Percentiles rank a stretch among this genome's conserved stretches.
Conservation (phyloP, 176 grass and related monocot species). For the Pontederia crassipes region DNA sequence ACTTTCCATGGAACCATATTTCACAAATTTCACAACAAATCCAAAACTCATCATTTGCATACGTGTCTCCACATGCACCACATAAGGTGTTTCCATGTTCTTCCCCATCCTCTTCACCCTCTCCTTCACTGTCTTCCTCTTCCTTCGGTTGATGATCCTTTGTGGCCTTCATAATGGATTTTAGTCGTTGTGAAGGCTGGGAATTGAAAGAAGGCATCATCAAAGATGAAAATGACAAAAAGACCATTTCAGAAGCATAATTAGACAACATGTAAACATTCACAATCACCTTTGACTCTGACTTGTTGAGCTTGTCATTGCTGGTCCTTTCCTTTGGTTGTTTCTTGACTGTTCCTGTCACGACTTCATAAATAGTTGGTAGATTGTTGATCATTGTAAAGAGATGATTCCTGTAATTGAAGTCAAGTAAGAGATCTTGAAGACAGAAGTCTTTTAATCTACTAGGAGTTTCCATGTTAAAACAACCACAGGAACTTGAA, state of each 20-base stretch:
- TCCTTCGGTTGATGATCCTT: slow-evolving; percentile 37
- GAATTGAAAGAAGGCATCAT: neutral
- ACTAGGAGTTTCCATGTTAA: no score
- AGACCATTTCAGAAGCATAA: neutral
- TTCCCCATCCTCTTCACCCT: slow-evolving; percentile 31
- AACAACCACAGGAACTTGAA: no score
- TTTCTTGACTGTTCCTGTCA: slow-evolving; percentile 56
- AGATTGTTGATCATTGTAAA: slow-evolving; percentile 72
- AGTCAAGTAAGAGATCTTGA: neutral
- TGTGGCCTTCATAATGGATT: slow-evolving; percentile 33
- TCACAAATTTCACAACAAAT: slow-evolving; percentile 76
- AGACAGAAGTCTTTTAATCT: no score
- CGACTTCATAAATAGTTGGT: slow-evolving; percentile 75
- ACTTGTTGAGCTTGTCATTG: slow-evolving; percentile 55
- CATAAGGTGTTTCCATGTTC: slow-evolving; percentile 42
- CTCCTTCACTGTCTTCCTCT: slow-evolving; percentile 33
- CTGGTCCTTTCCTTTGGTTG: slow-evolving; percentile 40
- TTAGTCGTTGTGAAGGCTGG: slow-evolving; percentile 15
- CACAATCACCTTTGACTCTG: slow-evolving; percentile 37
- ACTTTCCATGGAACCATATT: slow-evolving; percentile 89
- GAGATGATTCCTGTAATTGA: slow-evolving; percentile 62
- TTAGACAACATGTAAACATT: neutral
- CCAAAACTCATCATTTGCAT: slow-evolving; percentile 57
- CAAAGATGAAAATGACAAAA: neutral
- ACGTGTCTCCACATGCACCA: slow-evolving; percentile 56